Conservation (phyloP, 176 grass and related monocot species). For the Phyllostachys edulis region DNA sequence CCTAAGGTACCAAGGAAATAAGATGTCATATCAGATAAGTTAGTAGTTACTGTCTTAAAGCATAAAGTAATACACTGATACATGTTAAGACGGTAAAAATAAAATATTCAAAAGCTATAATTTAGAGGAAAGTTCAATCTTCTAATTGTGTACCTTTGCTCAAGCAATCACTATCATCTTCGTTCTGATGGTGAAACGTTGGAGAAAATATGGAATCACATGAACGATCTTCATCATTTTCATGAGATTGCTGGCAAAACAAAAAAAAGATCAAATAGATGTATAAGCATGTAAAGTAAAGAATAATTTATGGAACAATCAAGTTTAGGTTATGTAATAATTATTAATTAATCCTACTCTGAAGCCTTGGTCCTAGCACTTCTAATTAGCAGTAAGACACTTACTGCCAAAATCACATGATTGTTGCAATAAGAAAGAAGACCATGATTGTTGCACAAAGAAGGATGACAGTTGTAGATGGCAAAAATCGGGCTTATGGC, state of each 20-base stretch:
- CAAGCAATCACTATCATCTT: slow-evolving; percentile 26
- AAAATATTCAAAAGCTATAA: background rate
- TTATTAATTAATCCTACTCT: background rate
- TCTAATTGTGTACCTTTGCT: slow-evolving; percentile 5
- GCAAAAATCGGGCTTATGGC: background rate
- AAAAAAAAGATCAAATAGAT: slow-evolving; percentile 7
- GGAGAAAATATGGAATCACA: slow-evolving; percentile 78
- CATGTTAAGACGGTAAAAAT: background rate
- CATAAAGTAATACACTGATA: background rate
- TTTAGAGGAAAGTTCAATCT: background rate
- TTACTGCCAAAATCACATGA: background rate
- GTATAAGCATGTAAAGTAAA: background rate
- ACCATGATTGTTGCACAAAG: background rate
- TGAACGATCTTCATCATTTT: slow-evolving; percentile 31
- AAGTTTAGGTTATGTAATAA: background rate
- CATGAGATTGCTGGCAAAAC: slow-evolving; percentile 44
- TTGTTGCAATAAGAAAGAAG: background rate
- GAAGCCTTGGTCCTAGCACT: background rate
- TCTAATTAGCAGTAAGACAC: background rate
- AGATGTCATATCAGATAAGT: background rate
- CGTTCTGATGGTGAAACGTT: slow-evolving; percentile 76
- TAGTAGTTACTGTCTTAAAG: background rate
- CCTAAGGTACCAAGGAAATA: background rate
- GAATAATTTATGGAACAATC: background rate
- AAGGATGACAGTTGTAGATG: background rate